These are phyloP conservation scores for Trametes punicea DNA, from an alignment of 768 basidiomycete genomes.

Conservation along the genomic window DNA sequence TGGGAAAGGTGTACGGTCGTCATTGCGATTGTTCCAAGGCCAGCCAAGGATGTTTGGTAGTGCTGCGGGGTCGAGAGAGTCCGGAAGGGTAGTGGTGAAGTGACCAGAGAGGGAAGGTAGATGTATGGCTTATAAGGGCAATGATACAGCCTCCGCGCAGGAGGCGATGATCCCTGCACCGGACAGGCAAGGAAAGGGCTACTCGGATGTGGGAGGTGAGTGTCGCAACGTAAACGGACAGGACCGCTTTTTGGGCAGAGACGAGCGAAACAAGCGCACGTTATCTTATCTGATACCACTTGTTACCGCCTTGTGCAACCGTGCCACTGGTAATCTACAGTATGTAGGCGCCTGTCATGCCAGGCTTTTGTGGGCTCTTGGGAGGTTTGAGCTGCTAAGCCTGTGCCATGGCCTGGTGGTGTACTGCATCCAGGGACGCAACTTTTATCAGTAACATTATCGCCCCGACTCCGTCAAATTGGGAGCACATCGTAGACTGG, in stretches of 20 bases:
- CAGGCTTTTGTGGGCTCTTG: too few relatives aligned
- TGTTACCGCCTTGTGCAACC: neutral
- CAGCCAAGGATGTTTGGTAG: neutral
- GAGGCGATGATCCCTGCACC: slow-evolving; percentile 7
- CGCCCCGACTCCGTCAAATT: too few relatives aligned
- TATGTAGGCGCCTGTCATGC: too few relatives aligned
- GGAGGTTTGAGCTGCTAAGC: too few relatives aligned
- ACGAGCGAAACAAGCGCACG: neutral
- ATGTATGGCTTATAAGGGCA: neutral
- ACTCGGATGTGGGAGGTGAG: neutral
- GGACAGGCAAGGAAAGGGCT: neutral
- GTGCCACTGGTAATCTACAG: neutral
- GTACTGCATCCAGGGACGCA: too few relatives aligned
- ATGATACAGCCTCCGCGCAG: slow-evolving; percentile 15
- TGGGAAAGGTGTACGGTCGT: slow-evolving; percentile 26
- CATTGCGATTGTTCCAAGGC: neutral
- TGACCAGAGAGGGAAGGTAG: neutral
- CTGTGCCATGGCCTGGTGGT: too few relatives aligned
- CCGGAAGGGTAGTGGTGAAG: neutral
- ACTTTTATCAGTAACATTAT: too few relatives aligned
- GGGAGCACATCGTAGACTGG: too few relatives aligned
- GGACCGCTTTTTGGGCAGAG: neutral
- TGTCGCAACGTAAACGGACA: neutral
- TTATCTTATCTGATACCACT: slow-evolving; percentile 18
- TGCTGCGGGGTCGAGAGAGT: neutral